Percentiles rank a stretch among this genome's conserved stretches.
Evolutionary conservation across 257 asterid species (phyloP).

Genomic region (Scutellaria galericulata): DNA sequence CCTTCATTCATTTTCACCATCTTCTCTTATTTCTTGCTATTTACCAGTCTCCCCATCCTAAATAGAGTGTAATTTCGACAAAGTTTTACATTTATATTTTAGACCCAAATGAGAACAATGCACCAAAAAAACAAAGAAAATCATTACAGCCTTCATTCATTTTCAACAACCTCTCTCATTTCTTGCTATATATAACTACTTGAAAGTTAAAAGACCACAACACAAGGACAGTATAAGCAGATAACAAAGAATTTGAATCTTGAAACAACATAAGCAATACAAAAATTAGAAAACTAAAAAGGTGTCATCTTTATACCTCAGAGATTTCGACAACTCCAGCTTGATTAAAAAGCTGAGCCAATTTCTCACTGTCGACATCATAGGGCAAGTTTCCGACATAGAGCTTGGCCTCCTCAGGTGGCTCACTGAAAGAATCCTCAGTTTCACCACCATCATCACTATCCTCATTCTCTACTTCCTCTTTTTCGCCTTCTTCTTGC

Average conservation of each 20-base stretch:
- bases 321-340: slow-evolving; percentile 91
- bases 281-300: neutral
- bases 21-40: no score
- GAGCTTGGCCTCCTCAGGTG: slow-evolving; percentile 79
- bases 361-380: slow-evolving; percentile 64
- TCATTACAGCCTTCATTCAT: neutral
- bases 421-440: slow-evolving; percentile 49
- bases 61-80: no score
- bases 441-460: slow-evolving; percentile 36
- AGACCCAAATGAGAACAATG: no score
- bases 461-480: slow-evolving; percentile 35
- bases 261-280: neutral
- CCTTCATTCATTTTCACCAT: no score
- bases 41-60: no score
- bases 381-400: slow-evolving; percentile 85
- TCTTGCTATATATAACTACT: neutral
- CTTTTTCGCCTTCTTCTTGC: slow-evolving; percentile 29
- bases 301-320: slow-evolving; percentile 50
- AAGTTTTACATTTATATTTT: no score
- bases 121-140: no score
- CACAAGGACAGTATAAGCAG: no score
- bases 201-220: no score
- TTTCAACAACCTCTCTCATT: neutral
- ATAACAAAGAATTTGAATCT: neutral
- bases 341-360: slow-evolving; percentile 70